These are phyloP conservation scores for Podaxis sp. DNA, from an alignment of 768 basidiomycete genomes.

Conservation along the genomic window DNA sequence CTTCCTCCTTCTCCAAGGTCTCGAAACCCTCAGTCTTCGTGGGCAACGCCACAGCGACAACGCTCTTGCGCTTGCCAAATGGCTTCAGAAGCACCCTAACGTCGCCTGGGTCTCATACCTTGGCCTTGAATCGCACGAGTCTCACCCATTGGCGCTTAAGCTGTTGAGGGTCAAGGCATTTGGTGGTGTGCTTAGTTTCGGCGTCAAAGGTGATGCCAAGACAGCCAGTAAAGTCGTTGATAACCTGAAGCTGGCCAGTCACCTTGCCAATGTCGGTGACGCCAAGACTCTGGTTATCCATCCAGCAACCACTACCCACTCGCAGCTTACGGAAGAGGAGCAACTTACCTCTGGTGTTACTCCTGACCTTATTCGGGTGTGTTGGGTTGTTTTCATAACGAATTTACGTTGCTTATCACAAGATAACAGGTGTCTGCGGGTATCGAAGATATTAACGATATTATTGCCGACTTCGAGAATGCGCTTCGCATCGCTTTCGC, in stretches of 20 bases:
- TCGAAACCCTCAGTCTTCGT: slow-evolving; percentile 75
- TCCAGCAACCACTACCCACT: slow-evolving; percentile 76
- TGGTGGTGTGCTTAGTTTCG: slow-evolving; percentile 80
- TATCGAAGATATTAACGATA: slow-evolving; percentile 42
- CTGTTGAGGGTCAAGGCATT: slow-evolving; percentile 54
- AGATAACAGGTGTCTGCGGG: slow-evolving; percentile 30
- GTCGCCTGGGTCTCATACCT: slow-evolving; percentile 81
- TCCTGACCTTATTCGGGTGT: slow-evolving; percentile 67
- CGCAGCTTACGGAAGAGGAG: slow-evolving; percentile 63
- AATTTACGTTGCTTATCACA: neutral
- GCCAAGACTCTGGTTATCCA: slow-evolving; percentile 83
- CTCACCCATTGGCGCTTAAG: slow-evolving; percentile 56
- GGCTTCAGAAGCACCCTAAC: slow-evolving; percentile 62
- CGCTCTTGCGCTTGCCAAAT: slow-evolving; percentile 65
- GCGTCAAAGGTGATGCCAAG: slow-evolving; percentile 57
- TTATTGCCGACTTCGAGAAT: slow-evolving; percentile 43
- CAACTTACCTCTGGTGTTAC: slow-evolving; percentile 68
- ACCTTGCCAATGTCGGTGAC: slow-evolving; percentile 74
- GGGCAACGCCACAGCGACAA: slow-evolving; percentile 73
- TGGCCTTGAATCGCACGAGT: slow-evolving; percentile 63
- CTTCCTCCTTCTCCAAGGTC: slow-evolving; percentile 75
- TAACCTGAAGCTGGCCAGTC: slow-evolving; percentile 64
- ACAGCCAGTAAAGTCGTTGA: slow-evolving; percentile 66
- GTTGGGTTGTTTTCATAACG: neutral
- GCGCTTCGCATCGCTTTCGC: slow-evolving; percentile 31